These are phyloP conservation scores for Flaveria linearis DNA, from an alignment of 129 eudicot genomes.

Conservation along the genomic window DNA sequence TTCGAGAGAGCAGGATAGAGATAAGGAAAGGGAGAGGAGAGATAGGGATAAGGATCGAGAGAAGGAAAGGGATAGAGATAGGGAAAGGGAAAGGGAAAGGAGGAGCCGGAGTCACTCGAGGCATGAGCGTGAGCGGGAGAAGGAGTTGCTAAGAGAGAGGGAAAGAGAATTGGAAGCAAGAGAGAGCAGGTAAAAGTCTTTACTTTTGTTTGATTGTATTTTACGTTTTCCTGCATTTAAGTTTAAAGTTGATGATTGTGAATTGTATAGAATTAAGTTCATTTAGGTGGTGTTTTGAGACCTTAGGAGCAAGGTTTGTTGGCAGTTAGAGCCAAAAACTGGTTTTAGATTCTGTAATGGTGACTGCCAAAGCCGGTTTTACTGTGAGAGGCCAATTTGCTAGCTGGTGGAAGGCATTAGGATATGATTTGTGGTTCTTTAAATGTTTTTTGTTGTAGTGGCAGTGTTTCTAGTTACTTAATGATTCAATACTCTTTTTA, in stretches of 20 bases:
- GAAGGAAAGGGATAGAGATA: slow-evolving; percentile 24
- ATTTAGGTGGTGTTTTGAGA: slow-evolving; percentile 2
- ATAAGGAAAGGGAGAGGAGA: slow-evolving; percentile 45
- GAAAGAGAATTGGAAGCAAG: slow-evolving; percentile 63
- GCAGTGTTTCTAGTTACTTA: neutral
- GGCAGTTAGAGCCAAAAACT: neutral
- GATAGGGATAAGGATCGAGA: slow-evolving; percentile 41
- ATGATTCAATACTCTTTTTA: neutral
- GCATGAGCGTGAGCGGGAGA: slow-evolving; percentile 18
- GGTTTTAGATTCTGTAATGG: neutral
- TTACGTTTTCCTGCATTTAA: neutral
- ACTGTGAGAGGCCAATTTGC: neutral
- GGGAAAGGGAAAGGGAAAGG: slow-evolving; percentile 29
- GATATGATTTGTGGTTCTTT: neutral
- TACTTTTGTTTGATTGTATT: neutral
- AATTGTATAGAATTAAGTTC: neutral
- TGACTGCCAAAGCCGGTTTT: neutral
- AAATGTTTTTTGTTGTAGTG: neutral
- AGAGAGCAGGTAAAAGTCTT: slow-evolving; percentile 73
- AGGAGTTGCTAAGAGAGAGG: slow-evolving; percentile 30
- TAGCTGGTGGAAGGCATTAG: neutral
- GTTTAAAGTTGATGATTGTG: neutral
- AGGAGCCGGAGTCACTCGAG: slow-evolving; percentile 22
- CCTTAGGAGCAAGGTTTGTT: neutral
- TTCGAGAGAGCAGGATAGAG: slow-evolving; percentile 17